Base-by-base conservation (phyloP, 139 green algal genomes). In the Eudorina sp. region DNA sequence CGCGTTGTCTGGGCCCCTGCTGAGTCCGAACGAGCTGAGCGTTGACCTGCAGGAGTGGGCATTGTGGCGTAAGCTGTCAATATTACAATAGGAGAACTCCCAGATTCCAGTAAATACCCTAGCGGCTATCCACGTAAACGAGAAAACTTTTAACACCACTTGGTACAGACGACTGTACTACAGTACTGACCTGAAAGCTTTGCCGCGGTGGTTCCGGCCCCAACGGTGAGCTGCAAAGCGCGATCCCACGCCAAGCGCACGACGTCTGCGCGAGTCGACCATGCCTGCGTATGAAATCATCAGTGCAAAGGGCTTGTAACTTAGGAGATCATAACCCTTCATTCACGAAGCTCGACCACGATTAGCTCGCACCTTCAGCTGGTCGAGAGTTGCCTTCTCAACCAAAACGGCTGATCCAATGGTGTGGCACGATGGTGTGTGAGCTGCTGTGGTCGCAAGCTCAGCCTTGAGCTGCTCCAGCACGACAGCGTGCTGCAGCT, bases 181-280 rank as follows among this genome's bases (percentile, higher is more conserved):
- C 16, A 40, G 27, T 38, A 27, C 40, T 80, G 23, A 60, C 25
- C 53, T 55, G 16, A 23, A 2, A 21, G 38, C 58, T 34, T 48
- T 4, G 43, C 64, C 2, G 81, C 81, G 1, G 66, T 13, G 5
- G 36, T 53, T 31, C 81, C 81, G 2, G 81, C 81, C 0, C 64
- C 64, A 1, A 68, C 81, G 1, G 81, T 87, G 5, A 79, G n/a
- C 64, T 87, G 81, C 19, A 87, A 45, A 5, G 81, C 62, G 3
- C n/a, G 19, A 27, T 87, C 45, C 81, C 81, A 87, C 0, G 7
- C 27, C 7, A n/a, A 11, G 8, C 64, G 81, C 45, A 87, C 81
- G 2, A 19, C 14, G 3, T 68, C 45, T 1, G 81, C 62, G 9
- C 81, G 64, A 0, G 19, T 21, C 31, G 21, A 23, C 81, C 81